phyloP scores from a whole-genome alignment of 805 yeast species.

The Monosporozyma aerobia region DNA sequence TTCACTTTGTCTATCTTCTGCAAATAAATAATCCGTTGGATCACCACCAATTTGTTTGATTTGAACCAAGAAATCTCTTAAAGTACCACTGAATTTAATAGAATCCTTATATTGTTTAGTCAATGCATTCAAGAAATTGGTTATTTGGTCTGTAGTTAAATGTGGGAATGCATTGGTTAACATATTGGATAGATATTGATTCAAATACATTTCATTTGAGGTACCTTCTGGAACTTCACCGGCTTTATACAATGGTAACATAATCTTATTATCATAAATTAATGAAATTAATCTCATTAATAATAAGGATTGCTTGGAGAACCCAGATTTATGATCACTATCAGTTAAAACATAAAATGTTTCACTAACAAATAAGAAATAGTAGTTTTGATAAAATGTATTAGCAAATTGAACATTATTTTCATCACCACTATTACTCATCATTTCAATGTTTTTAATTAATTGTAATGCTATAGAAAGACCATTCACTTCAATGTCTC shows the following conservation, averaged over 20 bases:
- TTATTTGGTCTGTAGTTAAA: slow-evolving; percentile 71
- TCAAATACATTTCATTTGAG: slow-evolving; percentile 66
- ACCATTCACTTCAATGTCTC: slow-evolving; percentile 93
- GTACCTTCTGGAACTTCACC: slow-evolving; percentile 83
- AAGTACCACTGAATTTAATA: slow-evolving; percentile 65
- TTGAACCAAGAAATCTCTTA: slow-evolving; percentile 94
- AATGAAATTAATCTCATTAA: slow-evolving; percentile 75
- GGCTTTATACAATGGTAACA: slow-evolving; percentile 68
- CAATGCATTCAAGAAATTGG: slow-evolving; percentile 71
- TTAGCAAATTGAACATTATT: slow-evolving; percentile 48
- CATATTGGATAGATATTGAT: slow-evolving; percentile 73
- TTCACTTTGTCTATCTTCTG: slow-evolving; percentile 84
- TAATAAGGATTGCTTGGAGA: slow-evolving; percentile 76
- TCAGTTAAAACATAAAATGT: slow-evolving; percentile 90
- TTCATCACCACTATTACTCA: slow-evolving; percentile 37
- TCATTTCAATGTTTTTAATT: slow-evolving; percentile 70
- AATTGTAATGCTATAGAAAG: slow-evolving; percentile 75
- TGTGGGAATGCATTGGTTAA: slow-evolving; percentile 88
- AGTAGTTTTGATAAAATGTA: slow-evolving; percentile 81
- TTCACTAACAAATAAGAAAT: slow-evolving; percentile 82
- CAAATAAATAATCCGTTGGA: slow-evolving; percentile 86
- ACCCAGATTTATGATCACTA: slow-evolving; percentile 96
- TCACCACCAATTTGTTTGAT: slow-evolving; percentile 94
- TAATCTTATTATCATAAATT: slow-evolving; percentile 66
- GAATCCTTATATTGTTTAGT: slow-evolving; percentile 65